phyloP scores from a whole-genome alignment of 371 early-diverging fungal genomes.

The Apophysomyces variabilis region DNA sequence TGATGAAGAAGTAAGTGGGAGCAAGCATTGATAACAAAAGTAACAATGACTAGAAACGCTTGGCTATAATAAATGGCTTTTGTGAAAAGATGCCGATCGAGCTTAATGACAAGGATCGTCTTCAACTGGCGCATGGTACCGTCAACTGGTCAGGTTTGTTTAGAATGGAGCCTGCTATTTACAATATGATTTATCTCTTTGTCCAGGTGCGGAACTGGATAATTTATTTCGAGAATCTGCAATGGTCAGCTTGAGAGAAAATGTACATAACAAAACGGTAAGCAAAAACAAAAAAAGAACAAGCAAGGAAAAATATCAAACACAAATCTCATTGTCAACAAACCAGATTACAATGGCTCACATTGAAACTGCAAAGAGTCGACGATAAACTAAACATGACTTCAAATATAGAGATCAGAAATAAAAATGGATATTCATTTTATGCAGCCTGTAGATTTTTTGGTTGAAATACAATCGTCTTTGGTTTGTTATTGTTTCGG shows the following conservation, averaged over 20 bases:
- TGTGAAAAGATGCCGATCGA: constrained; percentile 60
- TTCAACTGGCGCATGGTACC: constrained; percentile 36
- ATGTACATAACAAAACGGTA: constrained; percentile 53
- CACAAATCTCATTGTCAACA: neutral
- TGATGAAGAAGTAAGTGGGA: constrained; percentile 58
- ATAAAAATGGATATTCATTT: constrained; percentile 11
- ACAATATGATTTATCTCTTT: neutral
- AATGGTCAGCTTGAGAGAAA: constrained; percentile 60
- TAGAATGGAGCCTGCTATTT: neutral
- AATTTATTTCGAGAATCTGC: constrained; percentile 70
- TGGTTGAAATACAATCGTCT: too few species aligned
- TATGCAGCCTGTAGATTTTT: constrained; percentile 43
- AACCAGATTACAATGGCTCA: constrained; percentile 7
- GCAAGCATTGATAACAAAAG: neutral
- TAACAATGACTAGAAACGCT: constrained; percentile 51
- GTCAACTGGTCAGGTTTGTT: constrained; percentile 57
- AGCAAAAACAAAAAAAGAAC: neutral
- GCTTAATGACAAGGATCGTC: constrained; percentile 37
- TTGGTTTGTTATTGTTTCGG: too few species aligned
- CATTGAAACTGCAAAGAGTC: neutral
- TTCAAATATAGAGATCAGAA: constrained; percentile 1
- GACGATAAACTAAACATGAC: neutral
- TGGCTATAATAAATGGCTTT: constrained; percentile 59
- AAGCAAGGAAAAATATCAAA: neutral
- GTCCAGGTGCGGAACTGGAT: constrained; percentile 60